Evolutionary conservation across 2,329 filamentous ascomycete species (phyloP).

Genomic region (Biscogniauxia mediterranea): DNA sequence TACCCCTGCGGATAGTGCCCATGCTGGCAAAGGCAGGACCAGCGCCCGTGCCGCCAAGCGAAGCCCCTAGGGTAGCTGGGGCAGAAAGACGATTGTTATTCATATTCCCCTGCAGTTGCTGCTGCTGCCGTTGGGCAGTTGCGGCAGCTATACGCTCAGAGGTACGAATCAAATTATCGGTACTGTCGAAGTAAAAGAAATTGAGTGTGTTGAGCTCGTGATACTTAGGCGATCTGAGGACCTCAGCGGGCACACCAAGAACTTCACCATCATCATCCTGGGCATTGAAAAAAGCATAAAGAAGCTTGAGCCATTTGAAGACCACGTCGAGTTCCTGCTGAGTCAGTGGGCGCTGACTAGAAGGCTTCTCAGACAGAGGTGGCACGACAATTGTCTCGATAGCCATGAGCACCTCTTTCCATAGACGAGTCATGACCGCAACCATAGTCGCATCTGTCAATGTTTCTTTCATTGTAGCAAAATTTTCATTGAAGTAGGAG

Average conservation of each 20-base stretch:
- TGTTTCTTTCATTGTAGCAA: slow-evolving; percentile 97
- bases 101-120: slow-evolving; percentile 56
- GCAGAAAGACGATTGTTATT: slow-evolving; percentile 67
- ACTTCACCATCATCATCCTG: slow-evolving; percentile 81
- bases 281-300: slow-evolving; percentile 94
- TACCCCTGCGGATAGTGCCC: slow-evolving; percentile 63
- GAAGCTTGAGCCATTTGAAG: slow-evolving; percentile 87
- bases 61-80: slow-evolving; percentile 49
- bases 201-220: slow-evolving; percentile 94
- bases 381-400: slow-evolving; percentile 89
- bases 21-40: slow-evolving; percentile 61
- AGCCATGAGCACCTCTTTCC: slow-evolving; percentile 95
- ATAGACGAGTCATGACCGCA: slow-evolving; percentile 94
- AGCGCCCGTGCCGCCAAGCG: slow-evolving; percentile 49
- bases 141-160: slow-evolving; percentile 94
- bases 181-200: slow-evolving; percentile 97
- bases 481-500: slow-evolving; percentile 96
- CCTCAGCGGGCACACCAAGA: slow-evolving; percentile 83
- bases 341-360: slow-evolving; percentile 76
- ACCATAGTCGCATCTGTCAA: slow-evolving; percentile 95
- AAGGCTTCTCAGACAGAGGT: slow-evolving; percentile 91
- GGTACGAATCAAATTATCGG: slow-evolving; percentile 87
- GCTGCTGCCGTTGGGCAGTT: slow-evolving; percentile 71
- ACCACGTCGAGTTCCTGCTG: slow-evolving; percentile 92
- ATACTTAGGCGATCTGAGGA: slow-evolving; percentile 96